Evolutionary conservation across 768 basidiomycete genomes (phyloP), one percentile per base, ranked within the genome.

Genomic region (Leucocoprinus birnbaumii): DNA sequence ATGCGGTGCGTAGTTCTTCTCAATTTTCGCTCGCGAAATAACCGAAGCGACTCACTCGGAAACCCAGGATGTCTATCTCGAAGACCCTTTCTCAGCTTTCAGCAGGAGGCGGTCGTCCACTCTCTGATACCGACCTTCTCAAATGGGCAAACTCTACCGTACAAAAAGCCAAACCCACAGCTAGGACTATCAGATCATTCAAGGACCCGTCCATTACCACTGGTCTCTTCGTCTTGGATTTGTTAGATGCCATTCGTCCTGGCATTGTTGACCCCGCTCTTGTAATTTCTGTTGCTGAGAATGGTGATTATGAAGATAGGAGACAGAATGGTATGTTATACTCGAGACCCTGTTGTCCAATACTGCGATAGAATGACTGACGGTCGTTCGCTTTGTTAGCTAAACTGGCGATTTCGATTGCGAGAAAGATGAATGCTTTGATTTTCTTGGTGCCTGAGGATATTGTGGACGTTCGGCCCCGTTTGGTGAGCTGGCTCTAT

Each of bases 401-500:
- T 14, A 98, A 98, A 82, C 72, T 98, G 59, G 96, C 94, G 7
- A 98, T 98, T 62, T 98, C 96, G 2, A 98, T 98, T 62, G 95
- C 96, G n/a, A 80, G 96, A 65, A 98, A 98, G 80, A 87, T 95
- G 87, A 91, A 93, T 51, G 91, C 92, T 3, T 71, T 97, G 62
- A 98, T 98, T 63, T 98, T 98, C 80, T 73, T 98, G 56, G 96
- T 98, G 0, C 94, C 96, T 0, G 96, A 98, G 66, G 94, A 94
- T 71, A 94, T 98, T 62, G 94, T 98, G 34, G 95, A 98, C 68
- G 82, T 98, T 57, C 86, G 96, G 41, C 85, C 94, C 27, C 85
- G 92, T 56, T 78, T 97, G 68, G 94, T 96, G 67, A 38, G 89
- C 78, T 18, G 34, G 25, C 54, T 22, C 24, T 21, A 35, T 48